Evolutionary conservation across 352 stramenopile species (phyloP).

Genomic region (Aphanomyces invadans): DNA sequence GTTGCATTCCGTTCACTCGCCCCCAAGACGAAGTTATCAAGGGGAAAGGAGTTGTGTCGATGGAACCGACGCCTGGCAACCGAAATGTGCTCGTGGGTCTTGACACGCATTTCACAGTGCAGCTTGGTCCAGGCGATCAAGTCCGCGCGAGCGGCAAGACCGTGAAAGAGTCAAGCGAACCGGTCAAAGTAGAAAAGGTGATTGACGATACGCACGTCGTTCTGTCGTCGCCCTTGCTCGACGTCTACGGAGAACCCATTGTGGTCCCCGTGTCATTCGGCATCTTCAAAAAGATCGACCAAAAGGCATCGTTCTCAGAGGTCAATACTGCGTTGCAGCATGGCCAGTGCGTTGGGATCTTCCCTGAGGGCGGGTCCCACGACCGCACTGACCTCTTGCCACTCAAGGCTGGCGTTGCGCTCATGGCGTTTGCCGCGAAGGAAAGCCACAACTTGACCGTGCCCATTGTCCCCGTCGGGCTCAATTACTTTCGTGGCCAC

Average conservation of each 20-base stretch:
- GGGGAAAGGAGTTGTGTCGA: slow-evolving; percentile 56
- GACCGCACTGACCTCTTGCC: slow-evolving; percentile 96
- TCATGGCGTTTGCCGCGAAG: slow-evolving; percentile 95
- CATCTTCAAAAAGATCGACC: slow-evolving; percentile 90
- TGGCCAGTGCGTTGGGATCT: slow-evolving; percentile 93
- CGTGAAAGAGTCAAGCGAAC: slow-evolving; percentile 74
- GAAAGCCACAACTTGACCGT: slow-evolving; percentile 95
- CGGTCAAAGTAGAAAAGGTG: slow-evolving; percentile 78
- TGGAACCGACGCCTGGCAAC: slow-evolving; percentile 28
- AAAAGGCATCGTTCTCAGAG: slow-evolving; percentile 86
- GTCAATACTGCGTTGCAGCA: slow-evolving; percentile 86
- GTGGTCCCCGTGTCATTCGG: slow-evolving; percentile 52
- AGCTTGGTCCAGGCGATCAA: slow-evolving; percentile 42
- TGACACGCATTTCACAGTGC: slow-evolving; percentile 35
- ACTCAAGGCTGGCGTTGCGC: slow-evolving; percentile 94
- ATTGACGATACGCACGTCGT: slow-evolving; percentile 78
- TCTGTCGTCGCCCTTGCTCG: slow-evolving; percentile 41
- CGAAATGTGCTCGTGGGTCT: slow-evolving; percentile 42
- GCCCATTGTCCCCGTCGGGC: slow-evolving; percentile 94
- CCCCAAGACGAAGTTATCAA: slow-evolving; percentile 87
- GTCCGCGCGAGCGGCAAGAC: slow-evolving; percentile 65
- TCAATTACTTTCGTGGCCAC: slow-evolving; percentile 98
- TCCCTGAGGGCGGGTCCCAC: slow-evolving; percentile 96
- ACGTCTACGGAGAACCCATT: slow-evolving; percentile 25
- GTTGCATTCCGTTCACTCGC: slow-evolving; percentile 95